These are phyloP conservation scores for Plasmodium vivax DNA, from an alignment of 169 alveolate genomes.

Conservation along the genomic window DNA sequence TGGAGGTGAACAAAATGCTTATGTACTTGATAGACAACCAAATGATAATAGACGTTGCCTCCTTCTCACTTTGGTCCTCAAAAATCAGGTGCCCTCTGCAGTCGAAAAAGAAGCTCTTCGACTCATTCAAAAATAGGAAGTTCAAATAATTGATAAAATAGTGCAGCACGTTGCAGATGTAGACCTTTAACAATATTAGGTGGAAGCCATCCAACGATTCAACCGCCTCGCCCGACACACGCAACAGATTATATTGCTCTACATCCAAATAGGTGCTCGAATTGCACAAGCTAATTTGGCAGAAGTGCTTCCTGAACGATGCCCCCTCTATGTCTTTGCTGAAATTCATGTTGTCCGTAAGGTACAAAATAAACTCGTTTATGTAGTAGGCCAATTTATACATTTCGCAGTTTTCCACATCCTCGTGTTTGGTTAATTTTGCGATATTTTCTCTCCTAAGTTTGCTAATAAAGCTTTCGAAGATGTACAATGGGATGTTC, in stretches of 20 bases:
- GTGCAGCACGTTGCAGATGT: constrained; percentile 57
- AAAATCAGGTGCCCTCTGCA: constrained; percentile 75
- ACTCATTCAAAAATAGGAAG: constrained; percentile 50
- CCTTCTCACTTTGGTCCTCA: constrained; percentile 59
- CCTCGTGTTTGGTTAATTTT: constrained; percentile 47
- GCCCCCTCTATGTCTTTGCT: not conserved
- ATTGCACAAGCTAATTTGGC: constrained; percentile 35
- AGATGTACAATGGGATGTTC: constrained; percentile 57
- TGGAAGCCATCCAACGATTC: not conserved
- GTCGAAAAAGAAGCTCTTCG: constrained; percentile 53
- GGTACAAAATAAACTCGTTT: constrained; percentile 68
- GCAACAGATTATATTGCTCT: not conserved
- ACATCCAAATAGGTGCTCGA: constrained; percentile 28
- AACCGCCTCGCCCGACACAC: not conserved
- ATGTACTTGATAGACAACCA: constrained; percentile 75
- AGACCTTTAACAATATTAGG: constrained; percentile 48
- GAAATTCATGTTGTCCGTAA: constrained; percentile 46
- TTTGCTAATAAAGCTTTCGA: constrained; percentile 55
- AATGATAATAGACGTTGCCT: constrained; percentile 44
- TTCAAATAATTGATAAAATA: constrained; percentile 55
- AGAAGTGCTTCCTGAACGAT: not conserved
- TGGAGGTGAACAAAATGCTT: constrained; percentile 60
- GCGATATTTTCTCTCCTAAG: constrained; percentile 49
- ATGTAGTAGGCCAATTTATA: constrained; percentile 68
- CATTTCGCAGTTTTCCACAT: constrained; percentile 67